Percentiles rank a stretch among this genome's conserved stretches.
These are phyloP conservation scores for Cicer yamashitae DNA, from an alignment of 306 rosid genomes.

Conservation along the genomic window DNA sequence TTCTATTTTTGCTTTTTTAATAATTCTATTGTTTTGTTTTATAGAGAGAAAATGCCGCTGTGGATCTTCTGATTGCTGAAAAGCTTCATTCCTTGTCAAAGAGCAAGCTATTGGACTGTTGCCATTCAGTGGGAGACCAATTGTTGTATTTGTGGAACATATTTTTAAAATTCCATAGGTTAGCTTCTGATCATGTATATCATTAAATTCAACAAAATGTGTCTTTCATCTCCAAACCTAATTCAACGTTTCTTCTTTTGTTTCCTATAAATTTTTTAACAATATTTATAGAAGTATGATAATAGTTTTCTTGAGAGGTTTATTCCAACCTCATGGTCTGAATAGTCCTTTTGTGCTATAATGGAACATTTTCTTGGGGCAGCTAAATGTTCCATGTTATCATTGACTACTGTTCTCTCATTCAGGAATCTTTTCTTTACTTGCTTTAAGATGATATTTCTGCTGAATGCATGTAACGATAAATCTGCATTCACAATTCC, in stretches of 20 bases:
- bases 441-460: conserved; percentile 29
- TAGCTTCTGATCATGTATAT: conserved; percentile 39
- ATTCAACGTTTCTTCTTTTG: neutral
- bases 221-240: conserved; percentile 1
- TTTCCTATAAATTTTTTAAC: neutral
- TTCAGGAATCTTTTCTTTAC: conserved; percentile 24
- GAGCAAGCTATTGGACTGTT: conserved; percentile 52
- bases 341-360: neutral
- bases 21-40: conserved; percentile 29
- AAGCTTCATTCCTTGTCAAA: conserved; percentile 50
- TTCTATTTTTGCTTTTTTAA: conserved; percentile 21
- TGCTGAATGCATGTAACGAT: conserved; percentile 8
- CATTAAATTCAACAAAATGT: neutral
- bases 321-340: neutral
- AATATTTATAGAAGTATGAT: neutral
- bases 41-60: conserved; percentile 52
- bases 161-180: conserved; percentile 83
- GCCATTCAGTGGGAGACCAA: conserved; percentile 69
- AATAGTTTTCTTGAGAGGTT: conserved; percentile 4
- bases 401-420: neutral
- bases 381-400: neutral
- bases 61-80: neutral
- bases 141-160: conserved; percentile 73
- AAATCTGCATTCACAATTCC: conserved; percentile 13
- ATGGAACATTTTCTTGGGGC: conserved; percentile 24